Conservation (phyloP, 2,329 filamentous ascomycete species). For the Fusarium praegraminearum region DNA sequence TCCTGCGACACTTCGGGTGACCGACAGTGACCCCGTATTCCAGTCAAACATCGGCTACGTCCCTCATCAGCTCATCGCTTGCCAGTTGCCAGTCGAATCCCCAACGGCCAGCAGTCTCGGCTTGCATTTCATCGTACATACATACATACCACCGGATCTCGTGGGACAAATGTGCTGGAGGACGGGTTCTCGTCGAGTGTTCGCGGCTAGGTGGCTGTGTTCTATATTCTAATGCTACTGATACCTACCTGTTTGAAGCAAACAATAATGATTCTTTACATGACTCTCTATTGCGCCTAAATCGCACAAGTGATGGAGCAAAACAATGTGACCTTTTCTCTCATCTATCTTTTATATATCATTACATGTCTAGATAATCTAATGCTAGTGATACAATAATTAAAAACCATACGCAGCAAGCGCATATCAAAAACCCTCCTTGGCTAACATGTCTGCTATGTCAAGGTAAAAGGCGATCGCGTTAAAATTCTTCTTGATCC, state of each 20-base stretch:
- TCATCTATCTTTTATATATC: not conserved
- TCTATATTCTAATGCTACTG: slow-evolving; percentile 53
- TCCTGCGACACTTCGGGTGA: slow-evolving; percentile 49
- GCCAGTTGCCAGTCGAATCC: slow-evolving; percentile 18
- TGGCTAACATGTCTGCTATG: slow-evolving; percentile 77
- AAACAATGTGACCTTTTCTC: not conserved
- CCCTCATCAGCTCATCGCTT: slow-evolving; percentile 42
- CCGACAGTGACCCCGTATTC: slow-evolving; percentile 49
- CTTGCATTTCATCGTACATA: slow-evolving; percentile 46
- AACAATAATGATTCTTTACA: slow-evolving; percentile 28
- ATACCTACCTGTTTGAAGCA: slow-evolving; percentile 51
- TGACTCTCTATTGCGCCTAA: not conserved
- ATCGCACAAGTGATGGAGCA: not conserved
- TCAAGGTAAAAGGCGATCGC: slow-evolving; percentile 75
- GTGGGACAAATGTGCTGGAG: slow-evolving; percentile 48
- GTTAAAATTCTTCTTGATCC: slow-evolving; percentile 70
- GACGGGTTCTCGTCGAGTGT: slow-evolving; percentile 50
- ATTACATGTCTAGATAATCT: slow-evolving; percentile 7
- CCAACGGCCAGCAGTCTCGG: slow-evolving; percentile 24
- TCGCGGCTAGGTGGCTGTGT: slow-evolving; percentile 48
- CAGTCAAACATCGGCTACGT: slow-evolving; percentile 44
- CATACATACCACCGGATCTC: slow-evolving; percentile 37
- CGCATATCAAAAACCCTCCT: slow-evolving; percentile 64
- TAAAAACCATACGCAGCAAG: not conserved
- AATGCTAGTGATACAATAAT: slow-evolving; percentile 4